Evolutionary conservation across 345 rosid species (phyloP).

Genomic region (Pugionium cornutum): DNA sequence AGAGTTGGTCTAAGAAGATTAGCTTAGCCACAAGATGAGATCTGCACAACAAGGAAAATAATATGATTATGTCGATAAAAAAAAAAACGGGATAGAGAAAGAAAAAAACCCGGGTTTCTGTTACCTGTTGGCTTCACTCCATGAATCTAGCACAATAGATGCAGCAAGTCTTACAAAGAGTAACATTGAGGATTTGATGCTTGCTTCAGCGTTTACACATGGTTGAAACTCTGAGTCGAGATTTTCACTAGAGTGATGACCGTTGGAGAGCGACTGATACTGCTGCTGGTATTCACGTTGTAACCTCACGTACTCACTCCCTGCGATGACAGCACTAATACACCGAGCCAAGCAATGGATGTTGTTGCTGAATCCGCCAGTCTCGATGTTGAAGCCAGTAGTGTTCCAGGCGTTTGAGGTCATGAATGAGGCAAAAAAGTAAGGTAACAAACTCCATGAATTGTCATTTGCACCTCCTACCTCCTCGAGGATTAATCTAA

Average conservation of each 20-base stretch:
- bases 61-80: slow-evolving; percentile 8
- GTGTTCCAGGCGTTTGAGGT: slow-evolving; percentile 84
- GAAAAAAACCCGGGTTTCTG: neutral
- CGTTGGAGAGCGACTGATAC: slow-evolving; percentile 61
- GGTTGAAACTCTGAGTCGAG: slow-evolving; percentile 67
- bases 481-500: slow-evolving; percentile 83
- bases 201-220: slow-evolving; percentile 77
- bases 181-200: slow-evolving; percentile 91
- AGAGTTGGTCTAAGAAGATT: slow-evolving; percentile 92
- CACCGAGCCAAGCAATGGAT: slow-evolving; percentile 97
- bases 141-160: slow-evolving; percentile 80
- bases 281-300: slow-evolving; percentile 84
- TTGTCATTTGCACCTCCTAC: slow-evolving; percentile 91
- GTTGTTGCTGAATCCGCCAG: slow-evolving; percentile 96
- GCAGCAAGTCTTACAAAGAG: slow-evolving; percentile 87
- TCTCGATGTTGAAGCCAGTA: slow-evolving; percentile 87
- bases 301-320: slow-evolving; percentile 80
- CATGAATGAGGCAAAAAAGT: slow-evolving; percentile 85
- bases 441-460: slow-evolving; percentile 95
- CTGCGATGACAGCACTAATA: slow-evolving; percentile 87
- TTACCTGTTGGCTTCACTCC: slow-evolving; percentile 86
- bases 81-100: neutral
- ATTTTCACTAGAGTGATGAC: slow-evolving; percentile 57
- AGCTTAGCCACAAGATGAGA: slow-evolving; percentile 93
- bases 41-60: slow-evolving; percentile 43